A percentile compares a stretch with the other conserved stretches of the same genome.
phyloP scores from a whole-genome alignment of 345 rosid species.

The Viola odorata region DNA sequence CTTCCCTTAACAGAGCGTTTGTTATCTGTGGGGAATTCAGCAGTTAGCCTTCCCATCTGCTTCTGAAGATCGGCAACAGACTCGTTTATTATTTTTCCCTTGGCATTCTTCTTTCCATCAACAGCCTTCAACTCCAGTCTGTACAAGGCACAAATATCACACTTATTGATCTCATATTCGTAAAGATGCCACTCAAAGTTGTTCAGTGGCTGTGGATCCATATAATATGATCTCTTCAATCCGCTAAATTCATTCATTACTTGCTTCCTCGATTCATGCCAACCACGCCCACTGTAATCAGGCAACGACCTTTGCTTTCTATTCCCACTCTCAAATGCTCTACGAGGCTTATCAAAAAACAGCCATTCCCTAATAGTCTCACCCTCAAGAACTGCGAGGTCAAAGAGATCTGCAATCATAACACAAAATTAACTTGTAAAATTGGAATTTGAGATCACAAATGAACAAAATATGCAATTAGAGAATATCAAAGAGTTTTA shows the following conservation, averaged over 20 bases:
- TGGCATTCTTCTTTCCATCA: conserved; percentile 80
- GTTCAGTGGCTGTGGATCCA: conserved; percentile 97
- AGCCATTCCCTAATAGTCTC: conserved; percentile 99
- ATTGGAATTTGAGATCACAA: not conserved
- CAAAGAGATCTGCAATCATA: conserved; percentile 76
- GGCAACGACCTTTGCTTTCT: conserved; percentile 98
- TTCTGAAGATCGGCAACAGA: conserved; percentile 88
- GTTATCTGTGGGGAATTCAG: conserved; percentile 77
- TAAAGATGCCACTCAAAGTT: conserved; percentile 97
- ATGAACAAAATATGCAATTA: too few relatives aligned
- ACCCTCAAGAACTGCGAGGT: conserved; percentile 73
- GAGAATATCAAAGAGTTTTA: too few relatives aligned
- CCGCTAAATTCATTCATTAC: conserved; percentile 90
- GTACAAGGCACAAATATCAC: conserved; percentile 89
- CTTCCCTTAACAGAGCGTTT: conserved; percentile 69
- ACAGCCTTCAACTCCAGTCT: conserved; percentile 92
- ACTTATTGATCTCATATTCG: conserved; percentile 90
- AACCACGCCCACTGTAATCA: conserved; percentile 95
- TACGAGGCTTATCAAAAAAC: conserved; percentile 91
- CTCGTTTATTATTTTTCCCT: conserved; percentile 62
- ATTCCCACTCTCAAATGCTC: conserved; percentile 95
- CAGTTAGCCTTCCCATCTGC: conserved; percentile 90
- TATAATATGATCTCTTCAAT: conserved; percentile 92
- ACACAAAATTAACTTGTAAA: conserved; percentile 10
- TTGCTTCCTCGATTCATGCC: conserved; percentile 99